Conservation (phyloP, 2,329 filamentous ascomycete species). For the Aspergillus flavus region DNA sequence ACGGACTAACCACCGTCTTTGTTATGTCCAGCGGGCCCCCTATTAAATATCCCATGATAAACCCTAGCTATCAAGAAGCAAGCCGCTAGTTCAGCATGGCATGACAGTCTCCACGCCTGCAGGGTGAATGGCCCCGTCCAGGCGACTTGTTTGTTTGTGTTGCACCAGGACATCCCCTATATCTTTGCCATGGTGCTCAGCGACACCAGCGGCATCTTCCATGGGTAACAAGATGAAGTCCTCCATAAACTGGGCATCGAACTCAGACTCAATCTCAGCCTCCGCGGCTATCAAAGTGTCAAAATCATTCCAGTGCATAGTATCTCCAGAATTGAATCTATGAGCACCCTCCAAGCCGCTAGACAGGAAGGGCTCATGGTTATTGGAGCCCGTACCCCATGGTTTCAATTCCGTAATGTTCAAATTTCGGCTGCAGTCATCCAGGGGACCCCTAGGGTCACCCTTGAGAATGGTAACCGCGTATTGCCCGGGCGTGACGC, state of each 20-base stretch:
- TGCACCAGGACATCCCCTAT: not conserved
- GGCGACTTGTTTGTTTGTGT: not conserved
- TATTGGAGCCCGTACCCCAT: not conserved
- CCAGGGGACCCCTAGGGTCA: not conserved
- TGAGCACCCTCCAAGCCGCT: not conserved
- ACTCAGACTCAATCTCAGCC: constrained; percentile 5
- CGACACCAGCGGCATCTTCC: not conserved
- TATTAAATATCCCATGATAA: not conserved
- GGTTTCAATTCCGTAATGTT: not conserved
- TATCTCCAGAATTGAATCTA: not conserved
- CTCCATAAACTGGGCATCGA: not conserved
- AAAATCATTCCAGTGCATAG: constrained; percentile 39
- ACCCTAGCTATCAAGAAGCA: not conserved
- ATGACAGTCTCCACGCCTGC: not conserved
- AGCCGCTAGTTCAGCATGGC: not conserved
- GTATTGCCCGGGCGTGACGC: constrained; percentile 53
- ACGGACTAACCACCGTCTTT: not conserved
- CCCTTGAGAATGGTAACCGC: constrained; percentile 14
- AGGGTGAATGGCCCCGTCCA: not conserved
- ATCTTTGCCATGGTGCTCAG: not conserved
- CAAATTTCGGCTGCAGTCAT: not conserved
- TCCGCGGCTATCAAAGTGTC: constrained; percentile 37
- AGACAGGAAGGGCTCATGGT: not conserved
- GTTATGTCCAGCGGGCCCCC: not conserved
- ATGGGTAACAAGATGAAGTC: not conserved